Conservation (phyloP, 2,329 filamentous ascomycete genomes). For the Biscogniauxia marginata region DNA sequence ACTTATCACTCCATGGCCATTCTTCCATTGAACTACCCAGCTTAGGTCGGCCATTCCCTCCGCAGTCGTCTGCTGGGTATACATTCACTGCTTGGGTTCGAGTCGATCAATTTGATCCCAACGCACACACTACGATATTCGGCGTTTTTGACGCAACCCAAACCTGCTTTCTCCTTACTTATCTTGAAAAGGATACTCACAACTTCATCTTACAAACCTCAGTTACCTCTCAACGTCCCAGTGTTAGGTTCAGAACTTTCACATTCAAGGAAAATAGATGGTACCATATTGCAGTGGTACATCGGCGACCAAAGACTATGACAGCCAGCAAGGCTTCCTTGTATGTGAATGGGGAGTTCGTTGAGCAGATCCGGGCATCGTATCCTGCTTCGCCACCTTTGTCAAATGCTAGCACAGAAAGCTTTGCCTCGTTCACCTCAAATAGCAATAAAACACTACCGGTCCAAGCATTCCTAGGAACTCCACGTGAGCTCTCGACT, state of each 20-base stretch:
- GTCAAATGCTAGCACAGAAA: constrained; percentile 61
- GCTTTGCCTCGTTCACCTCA: constrained; percentile 68
- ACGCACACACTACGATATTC: constrained; percentile 90
- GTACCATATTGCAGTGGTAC: constrained; percentile 92
- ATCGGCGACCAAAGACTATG: constrained; percentile 74
- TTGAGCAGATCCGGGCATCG: constrained; percentile 84
- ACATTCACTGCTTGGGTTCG: constrained; percentile 88
- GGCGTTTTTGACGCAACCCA: constrained; percentile 90
- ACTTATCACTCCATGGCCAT: constrained; percentile 83
- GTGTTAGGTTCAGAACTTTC: constrained; percentile 86
- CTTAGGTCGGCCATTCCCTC: constrained; percentile 83
- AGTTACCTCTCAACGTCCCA: constrained; percentile 79
- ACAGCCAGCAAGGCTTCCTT: constrained; percentile 78
- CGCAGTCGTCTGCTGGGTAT: constrained; percentile 76
- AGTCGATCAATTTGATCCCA: constrained; percentile 80
- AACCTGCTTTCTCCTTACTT: constrained; percentile 89
- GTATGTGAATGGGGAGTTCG: constrained; percentile 90
- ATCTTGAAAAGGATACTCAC: constrained; percentile 87
- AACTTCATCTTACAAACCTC: constrained; percentile 97
- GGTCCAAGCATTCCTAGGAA: constrained; percentile 91
- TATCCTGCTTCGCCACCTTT: constrained; percentile 77
- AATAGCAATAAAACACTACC: constrained; percentile 58
- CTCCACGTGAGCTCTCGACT: constrained; percentile 81
- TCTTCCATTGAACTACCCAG: constrained; percentile 86
- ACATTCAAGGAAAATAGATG: constrained; percentile 74